A percentile compares a stretch with the other conserved stretches of the same genome.
phyloP scores from a whole-genome alignment of 192 early-diverging fungal species.

The Mortierella antarctica region DNA sequence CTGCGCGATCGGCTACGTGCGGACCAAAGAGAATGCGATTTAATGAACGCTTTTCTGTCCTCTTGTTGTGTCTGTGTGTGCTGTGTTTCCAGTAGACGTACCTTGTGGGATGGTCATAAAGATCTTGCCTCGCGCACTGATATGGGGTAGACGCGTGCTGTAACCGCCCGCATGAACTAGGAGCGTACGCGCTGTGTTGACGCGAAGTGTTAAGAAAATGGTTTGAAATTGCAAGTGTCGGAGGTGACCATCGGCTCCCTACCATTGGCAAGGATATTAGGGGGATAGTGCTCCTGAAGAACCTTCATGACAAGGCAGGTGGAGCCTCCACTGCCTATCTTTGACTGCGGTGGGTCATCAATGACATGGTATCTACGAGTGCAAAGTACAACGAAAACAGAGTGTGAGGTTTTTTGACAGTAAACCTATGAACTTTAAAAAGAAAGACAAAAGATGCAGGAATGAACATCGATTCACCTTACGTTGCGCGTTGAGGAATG shows the following conservation, averaged over 20 bases:
- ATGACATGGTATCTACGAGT: conserved; percentile 51
- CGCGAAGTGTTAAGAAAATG: not conserved
- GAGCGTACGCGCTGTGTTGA: conserved; percentile 28
- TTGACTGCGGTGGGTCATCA: conserved; percentile 48
- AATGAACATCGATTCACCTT: not conserved
- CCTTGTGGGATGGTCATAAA: conserved; percentile 51
- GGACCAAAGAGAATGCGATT: not conserved
- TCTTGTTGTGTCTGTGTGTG: not conserved
- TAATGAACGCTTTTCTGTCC: not conserved
- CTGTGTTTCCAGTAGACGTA: not conserved
- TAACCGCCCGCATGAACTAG: conserved; percentile 58
- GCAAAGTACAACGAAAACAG: no score
- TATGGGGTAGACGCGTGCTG: conserved; percentile 56
- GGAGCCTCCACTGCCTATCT: conserved; percentile 56
- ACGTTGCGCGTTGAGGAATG: conserved; percentile 38
- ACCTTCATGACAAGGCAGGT: conserved; percentile 48
- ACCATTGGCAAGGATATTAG: conserved; percentile 18
- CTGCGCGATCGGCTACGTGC: conserved; percentile 6
- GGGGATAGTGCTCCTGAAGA: conserved; percentile 28
- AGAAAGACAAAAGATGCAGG: not conserved
- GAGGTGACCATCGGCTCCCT: not conserved
- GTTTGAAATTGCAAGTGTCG: not conserved
- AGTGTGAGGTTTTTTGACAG: not conserved
- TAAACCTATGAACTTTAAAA: not conserved
- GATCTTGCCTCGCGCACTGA: conserved; percentile 54